A percentile compares a stretch with the other conserved stretches of the same genome.
These are phyloP conservation scores for Claviceps lovelessii DNA, from an alignment of 2,329 filamentous ascomycete genomes.

Conservation along the genomic window DNA sequence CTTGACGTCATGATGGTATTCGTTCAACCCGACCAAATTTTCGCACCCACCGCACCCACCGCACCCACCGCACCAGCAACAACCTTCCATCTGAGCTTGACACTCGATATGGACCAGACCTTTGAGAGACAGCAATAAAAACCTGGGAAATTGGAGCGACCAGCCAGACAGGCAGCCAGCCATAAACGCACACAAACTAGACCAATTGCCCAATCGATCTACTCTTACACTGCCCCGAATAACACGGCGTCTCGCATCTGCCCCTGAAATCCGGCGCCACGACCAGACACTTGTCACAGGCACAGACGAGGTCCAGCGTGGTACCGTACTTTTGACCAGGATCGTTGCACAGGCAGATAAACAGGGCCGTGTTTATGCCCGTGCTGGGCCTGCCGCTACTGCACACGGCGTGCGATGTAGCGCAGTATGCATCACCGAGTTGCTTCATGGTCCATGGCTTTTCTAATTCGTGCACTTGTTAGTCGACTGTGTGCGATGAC, in stretches of 20 bases:
- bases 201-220: background rate
- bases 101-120: background rate
- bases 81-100: background rate
- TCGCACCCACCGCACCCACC: background rate
- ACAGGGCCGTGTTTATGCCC: conserved; percentile 20
- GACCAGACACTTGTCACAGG: conserved; percentile 26
- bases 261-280: conserved; percentile 25
- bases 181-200: background rate
- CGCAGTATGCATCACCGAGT: conserved; percentile 22
- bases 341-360: conserved; percentile 24
- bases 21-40: background rate
- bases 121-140: background rate
- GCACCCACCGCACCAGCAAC: background rate
- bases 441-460: conserved; percentile 21
- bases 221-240: conserved; percentile 9
- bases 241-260: conserved; percentile 24
- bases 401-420: conserved; percentile 22
- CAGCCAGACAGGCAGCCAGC: no score
- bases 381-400: conserved; percentile 16
- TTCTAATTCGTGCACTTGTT: conserved; percentile 9
- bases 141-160: background rate
- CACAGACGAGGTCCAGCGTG: conserved; percentile 23
- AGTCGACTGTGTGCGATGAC: background rate
- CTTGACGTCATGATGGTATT: background rate
- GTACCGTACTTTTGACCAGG: conserved; percentile 19